Conservation (phyloP, 2,329 filamentous ascomycete species). For the Colletotrichum horii region DNA sequence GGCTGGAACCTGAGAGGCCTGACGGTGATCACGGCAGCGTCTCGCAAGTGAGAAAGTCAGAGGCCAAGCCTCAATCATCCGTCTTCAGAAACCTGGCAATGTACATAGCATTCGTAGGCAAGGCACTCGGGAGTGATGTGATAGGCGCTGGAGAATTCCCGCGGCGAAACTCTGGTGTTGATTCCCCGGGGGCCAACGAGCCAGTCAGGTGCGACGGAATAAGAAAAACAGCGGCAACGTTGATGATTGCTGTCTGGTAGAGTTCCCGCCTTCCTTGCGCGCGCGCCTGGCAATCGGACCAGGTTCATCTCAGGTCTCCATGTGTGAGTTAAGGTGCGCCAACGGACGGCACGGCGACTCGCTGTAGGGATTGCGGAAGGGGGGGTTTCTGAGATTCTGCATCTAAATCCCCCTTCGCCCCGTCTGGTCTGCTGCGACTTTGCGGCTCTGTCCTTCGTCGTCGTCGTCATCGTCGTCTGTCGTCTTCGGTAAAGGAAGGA, state of each 20-base stretch:
- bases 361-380: neutral
- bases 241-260: neutral
- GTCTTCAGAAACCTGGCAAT: neutral
- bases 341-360: neutral
- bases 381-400: neutral
- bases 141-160: neutral
- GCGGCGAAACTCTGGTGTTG: neutral
- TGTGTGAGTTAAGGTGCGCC: neutral
- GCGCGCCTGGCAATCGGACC: conserved; percentile 1
- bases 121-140: neutral
- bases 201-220: neutral
- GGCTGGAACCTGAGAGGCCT: neutral
- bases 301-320: conserved; percentile 20
- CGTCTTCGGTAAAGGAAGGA: neutral
- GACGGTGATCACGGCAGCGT: neutral
- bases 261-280: neutral
- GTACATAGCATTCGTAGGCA: neutral
- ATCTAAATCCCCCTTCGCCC: neutral
- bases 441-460: neutral
- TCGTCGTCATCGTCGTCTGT: neutral
- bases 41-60: neutral
- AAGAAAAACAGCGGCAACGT: neutral
- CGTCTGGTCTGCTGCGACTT: neutral
- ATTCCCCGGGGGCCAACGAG: neutral
- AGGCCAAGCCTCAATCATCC: neutral